Conservation (phyloP, 164 flowering plant species). For the Vitis cinerea region DNA sequence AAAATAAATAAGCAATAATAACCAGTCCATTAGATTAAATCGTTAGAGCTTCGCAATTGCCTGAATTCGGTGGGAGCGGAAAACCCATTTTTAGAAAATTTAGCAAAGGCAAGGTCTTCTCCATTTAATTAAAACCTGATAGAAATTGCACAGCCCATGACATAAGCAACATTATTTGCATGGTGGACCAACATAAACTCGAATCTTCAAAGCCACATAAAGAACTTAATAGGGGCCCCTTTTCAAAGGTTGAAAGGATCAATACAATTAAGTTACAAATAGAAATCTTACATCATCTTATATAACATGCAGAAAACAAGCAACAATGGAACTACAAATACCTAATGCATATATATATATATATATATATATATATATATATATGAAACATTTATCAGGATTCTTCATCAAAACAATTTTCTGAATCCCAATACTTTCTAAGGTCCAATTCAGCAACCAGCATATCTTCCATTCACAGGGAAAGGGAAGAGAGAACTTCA, state of each 20-base stretch:
- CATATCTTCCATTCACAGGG: background rate
- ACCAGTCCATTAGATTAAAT: too few species aligned
- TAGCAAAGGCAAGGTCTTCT: too few species aligned
- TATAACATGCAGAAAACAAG: background rate
- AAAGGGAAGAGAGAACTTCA: background rate
- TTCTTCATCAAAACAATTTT: constrained; percentile 44
- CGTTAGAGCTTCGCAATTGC: too few species aligned
- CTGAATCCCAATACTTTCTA: constrained; percentile 29
- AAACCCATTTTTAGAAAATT: too few species aligned
- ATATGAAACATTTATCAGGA: constrained; percentile 20
- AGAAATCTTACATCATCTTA: background rate
- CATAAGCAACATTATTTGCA: too few species aligned
- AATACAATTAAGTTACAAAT: background rate
- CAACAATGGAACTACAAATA: background rate
- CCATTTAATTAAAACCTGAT: too few species aligned
- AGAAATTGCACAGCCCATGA: too few species aligned
- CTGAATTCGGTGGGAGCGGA: too few species aligned
- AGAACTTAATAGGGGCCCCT: too few species aligned
- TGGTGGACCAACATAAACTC: too few species aligned
- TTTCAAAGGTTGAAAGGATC: background rate
- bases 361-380: constrained; percentile 3
- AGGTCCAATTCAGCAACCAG: background rate
- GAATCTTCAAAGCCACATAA: too few species aligned
- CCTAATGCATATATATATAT: background rate
- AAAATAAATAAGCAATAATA: too few species aligned